These are phyloP conservation scores for Phialemoniopsis sp. DNA, from an alignment of 2,329 filamentous ascomycete genomes.

Conservation along the genomic window DNA sequence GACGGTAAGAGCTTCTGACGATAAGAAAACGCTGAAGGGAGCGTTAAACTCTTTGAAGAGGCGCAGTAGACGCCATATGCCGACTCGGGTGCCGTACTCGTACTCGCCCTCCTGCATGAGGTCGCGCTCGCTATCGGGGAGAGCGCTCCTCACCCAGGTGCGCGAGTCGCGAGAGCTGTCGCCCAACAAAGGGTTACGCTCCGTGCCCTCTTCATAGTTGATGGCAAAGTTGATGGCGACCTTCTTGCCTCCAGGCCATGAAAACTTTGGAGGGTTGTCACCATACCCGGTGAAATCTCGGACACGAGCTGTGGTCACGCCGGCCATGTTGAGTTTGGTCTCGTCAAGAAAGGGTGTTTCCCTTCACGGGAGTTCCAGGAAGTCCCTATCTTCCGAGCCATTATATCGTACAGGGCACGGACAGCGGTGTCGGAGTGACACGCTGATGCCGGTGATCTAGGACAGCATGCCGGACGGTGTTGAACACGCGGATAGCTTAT, in stretches of 20 bases:
- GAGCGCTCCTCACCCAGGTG: slow-evolving; percentile 4
- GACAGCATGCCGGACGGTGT: no score
- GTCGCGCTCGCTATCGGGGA: slow-evolving; percentile 4
- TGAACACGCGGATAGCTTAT: no score
- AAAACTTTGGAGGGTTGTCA: slow-evolving; percentile 1
- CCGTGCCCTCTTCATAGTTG: slow-evolving; percentile 7
- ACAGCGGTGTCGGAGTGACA: no score
- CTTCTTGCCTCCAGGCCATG: slow-evolving; percentile 4
- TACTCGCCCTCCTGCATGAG: slow-evolving; percentile 8
- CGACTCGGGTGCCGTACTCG: slow-evolving; percentile 7
- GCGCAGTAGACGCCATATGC: slow-evolving; percentile 6
- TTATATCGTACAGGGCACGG: no score
- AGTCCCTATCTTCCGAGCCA: no score
- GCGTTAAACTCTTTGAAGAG: slow-evolving; percentile 2
- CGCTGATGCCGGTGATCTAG: no score
- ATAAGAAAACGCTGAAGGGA: slow-evolving; percentile 3
- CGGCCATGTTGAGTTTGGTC: not conserved
- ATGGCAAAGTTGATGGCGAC: slow-evolving; percentile 7
- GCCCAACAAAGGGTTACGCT: slow-evolving; percentile 3
- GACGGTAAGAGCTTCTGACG: slow-evolving; percentile 2
- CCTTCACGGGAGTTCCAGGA: no score
- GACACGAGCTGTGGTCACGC: slow-evolving; percentile 1
- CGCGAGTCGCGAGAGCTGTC: slow-evolving; percentile 5
- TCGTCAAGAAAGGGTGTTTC: no score
- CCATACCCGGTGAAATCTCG: slow-evolving; percentile 4